These are phyloP conservation scores for Candida anglica DNA, from an alignment of 805 yeast species.

Conservation along the genomic window DNA sequence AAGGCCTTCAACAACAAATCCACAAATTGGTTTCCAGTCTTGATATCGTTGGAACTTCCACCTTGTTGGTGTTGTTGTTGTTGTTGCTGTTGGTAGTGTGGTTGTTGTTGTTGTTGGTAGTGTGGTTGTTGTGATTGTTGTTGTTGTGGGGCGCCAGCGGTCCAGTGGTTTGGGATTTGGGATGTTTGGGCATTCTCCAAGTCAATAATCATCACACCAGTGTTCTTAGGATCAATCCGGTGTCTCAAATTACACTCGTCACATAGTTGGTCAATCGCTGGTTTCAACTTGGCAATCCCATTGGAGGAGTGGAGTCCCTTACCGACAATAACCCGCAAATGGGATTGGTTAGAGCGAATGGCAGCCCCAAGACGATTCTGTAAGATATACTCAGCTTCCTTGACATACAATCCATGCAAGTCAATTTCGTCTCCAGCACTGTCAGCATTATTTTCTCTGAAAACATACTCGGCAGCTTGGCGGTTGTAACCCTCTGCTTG, in stretches of 20 bases:
- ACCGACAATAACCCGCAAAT: constrained; percentile 82
- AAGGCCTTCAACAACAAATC: constrained; percentile 25
- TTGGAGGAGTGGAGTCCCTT: constrained; percentile 82
- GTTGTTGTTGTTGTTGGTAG: constrained; percentile 13
- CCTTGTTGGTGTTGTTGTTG: constrained; percentile 13
- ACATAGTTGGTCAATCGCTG: constrained; percentile 82
- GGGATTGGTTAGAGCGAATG: constrained; percentile 52
- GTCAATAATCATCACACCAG: constrained; percentile 78
- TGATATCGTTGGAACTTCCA: constrained; percentile 6
- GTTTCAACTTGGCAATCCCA: constrained; percentile 84
- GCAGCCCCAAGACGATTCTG: constrained; percentile 71
- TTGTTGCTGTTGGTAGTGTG: constrained; percentile 17
- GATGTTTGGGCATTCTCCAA: constrained; percentile 27
- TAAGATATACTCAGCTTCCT: constrained; percentile 78
- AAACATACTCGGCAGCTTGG: constrained; percentile 88
- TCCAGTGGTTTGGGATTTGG: constrained; percentile 34
- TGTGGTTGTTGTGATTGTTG: constrained; percentile 21
- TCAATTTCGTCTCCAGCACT: constrained; percentile 86
- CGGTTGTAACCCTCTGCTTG: constrained; percentile 68
- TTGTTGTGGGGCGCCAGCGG: constrained; percentile 11
- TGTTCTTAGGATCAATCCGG: constrained; percentile 63
- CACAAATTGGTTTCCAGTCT: constrained; percentile 24
- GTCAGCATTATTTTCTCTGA: constrained; percentile 83
- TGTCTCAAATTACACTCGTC: constrained; percentile 57
- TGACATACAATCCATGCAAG: constrained; percentile 85